Evolutionary conservation across 164 flowering plant species (phyloP).

Genomic region (Vitis rupestris): DNA sequence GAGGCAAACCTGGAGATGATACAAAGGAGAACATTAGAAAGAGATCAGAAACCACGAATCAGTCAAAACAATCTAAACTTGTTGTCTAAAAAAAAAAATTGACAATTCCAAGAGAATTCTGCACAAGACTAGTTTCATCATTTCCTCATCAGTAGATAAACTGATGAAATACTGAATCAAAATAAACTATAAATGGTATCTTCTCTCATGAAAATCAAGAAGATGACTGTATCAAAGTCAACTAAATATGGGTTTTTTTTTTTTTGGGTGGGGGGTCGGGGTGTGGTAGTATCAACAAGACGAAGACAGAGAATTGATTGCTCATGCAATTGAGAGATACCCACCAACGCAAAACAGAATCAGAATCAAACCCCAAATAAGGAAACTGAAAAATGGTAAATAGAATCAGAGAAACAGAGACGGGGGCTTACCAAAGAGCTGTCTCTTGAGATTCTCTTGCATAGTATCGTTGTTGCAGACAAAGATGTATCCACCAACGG

Average conservation of each 20-base stretch:
- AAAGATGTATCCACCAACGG: conserved; percentile 90
- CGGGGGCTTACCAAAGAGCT: conserved; percentile 76
- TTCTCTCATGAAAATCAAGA: too few relatives aligned
- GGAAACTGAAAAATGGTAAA: conserved; percentile 1
- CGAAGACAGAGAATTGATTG: too few relatives aligned
- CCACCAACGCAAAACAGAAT: not conserved
- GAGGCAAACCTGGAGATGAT: conserved; percentile 69
- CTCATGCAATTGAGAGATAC: too few relatives aligned
- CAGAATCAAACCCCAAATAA: not conserved
- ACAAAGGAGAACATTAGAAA: not conserved
- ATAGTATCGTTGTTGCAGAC: conserved; percentile 98
- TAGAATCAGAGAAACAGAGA: not conserved
- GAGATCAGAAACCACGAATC: not conserved
- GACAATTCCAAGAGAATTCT: not conserved
- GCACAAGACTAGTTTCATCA: too few relatives aligned
- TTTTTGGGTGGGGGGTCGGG: too few relatives aligned
- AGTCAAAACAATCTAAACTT: not conserved
- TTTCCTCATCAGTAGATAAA: too few relatives aligned
- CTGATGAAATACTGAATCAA: too few relatives aligned
- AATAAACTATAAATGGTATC: too few relatives aligned
- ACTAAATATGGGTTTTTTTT: too few relatives aligned
- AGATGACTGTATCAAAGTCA: too few relatives aligned
- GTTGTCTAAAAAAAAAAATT: not conserved
- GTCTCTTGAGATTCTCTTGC: conserved; percentile 85
- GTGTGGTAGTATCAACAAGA: too few relatives aligned